Evolutionary conservation across 2,329 filamentous ascomycete genomes (phyloP).

Genomic region (Stachybotrys echinatus): DNA sequence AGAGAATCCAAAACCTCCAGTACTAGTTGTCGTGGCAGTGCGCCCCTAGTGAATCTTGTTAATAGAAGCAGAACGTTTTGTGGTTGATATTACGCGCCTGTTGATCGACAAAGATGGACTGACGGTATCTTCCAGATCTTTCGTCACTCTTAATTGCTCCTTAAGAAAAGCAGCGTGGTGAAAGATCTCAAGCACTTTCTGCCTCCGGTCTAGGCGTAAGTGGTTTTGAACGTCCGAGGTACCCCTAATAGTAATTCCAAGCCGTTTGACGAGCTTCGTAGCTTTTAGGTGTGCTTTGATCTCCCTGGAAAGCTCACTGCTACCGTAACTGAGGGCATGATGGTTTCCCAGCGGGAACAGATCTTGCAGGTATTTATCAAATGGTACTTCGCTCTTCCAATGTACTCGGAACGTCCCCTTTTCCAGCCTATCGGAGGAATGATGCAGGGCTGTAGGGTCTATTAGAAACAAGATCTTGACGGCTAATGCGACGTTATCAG

Average conservation of each 20-base stretch:
- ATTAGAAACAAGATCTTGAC: background rate
- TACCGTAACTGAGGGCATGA: background rate
- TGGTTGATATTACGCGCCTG: background rate
- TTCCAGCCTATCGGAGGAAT: background rate
- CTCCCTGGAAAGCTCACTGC: background rate
- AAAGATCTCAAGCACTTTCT: constrained; percentile 6
- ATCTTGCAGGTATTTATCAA: background rate
- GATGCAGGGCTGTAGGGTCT: background rate
- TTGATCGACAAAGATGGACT: background rate
- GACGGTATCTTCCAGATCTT: background rate
- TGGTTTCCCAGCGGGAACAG: background rate
- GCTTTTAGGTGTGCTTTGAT: constrained; percentile 1
- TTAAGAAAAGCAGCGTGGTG: constrained; percentile 8
- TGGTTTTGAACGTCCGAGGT: constrained; percentile 9
- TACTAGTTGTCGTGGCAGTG: background rate
- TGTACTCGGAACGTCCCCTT: background rate
- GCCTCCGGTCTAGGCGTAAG: constrained; percentile 5
- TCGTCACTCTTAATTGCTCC: constrained; percentile 8
- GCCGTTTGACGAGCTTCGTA: constrained; percentile 2
- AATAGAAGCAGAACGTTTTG: too few species aligned
- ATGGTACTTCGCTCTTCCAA: background rate
- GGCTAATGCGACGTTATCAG: background rate
- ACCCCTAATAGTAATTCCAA: constrained; percentile 2
- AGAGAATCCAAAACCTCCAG: background rate
- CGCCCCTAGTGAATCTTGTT: too few species aligned